phyloP scores from a whole-genome alignment of 768 basidiomycete genomes.

The Gautieria morchelliformis region DNA sequence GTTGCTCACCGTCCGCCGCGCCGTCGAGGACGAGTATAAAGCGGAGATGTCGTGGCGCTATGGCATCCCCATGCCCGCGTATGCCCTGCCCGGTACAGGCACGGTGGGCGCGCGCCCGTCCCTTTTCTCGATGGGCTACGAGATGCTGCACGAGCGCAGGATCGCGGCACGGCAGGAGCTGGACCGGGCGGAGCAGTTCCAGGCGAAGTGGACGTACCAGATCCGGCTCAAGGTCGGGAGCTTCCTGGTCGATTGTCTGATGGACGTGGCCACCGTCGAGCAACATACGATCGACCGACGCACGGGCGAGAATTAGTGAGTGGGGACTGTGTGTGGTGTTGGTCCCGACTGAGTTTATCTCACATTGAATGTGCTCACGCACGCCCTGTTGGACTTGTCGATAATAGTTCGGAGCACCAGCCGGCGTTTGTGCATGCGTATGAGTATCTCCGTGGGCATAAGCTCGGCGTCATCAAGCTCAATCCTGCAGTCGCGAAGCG shows the following conservation, averaged over 20 bases:
- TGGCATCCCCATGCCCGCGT: constrained; percentile 25
- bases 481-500: constrained; percentile 74
- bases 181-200: constrained; percentile 61
- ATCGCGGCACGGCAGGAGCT: constrained; percentile 56
- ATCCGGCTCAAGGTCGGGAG: constrained; percentile 72
- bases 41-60: constrained; percentile 48
- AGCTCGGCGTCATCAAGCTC: constrained; percentile 84
- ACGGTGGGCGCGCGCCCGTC: constrained; percentile 17
- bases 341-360: too few species aligned
- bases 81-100: constrained; percentile 13
- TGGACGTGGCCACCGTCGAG: constrained; percentile 74
- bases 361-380: constrained; percentile 10
- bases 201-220: constrained; percentile 73
- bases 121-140: constrained; percentile 55
- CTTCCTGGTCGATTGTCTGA: constrained; percentile 71
- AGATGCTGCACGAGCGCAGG: constrained; percentile 51
- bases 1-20: constrained; percentile 72
- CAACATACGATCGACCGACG: constrained; percentile 46
- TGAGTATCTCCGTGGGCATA: constrained; percentile 85
- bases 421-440: constrained; percentile 89
- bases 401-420: constrained; percentile 58
- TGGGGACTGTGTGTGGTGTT: constrained; percentile 3
- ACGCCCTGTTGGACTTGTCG: constrained; percentile 5
- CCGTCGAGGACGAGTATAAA: constrained; percentile 87
- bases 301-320: constrained; percentile 56